Evolutionary conservation across 2,329 filamentous ascomycete genomes (phyloP).

Genomic region (Fusarium pseudograminearum): DNA sequence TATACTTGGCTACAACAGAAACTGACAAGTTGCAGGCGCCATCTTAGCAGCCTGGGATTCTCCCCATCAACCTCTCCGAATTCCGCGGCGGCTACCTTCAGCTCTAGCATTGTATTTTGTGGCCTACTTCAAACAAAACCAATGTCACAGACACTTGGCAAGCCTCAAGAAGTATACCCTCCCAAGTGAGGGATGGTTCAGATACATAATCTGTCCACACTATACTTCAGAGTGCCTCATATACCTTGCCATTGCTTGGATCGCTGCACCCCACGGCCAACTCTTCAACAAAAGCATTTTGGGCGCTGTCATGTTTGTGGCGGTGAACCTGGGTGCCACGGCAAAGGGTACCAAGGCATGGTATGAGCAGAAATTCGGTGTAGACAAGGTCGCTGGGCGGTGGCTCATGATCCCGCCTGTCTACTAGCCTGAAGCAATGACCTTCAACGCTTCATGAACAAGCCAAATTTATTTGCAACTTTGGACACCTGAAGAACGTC

Average conservation of each 20-base stretch:
- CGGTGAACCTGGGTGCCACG: slow-evolving; percentile 83
- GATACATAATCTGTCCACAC: slow-evolving; percentile 82
- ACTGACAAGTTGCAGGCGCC: slow-evolving; percentile 46
- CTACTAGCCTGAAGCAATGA: slow-evolving; percentile 57
- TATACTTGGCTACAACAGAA: background rate
- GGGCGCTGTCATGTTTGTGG: slow-evolving; percentile 78
- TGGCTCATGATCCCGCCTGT: slow-evolving; percentile 83
- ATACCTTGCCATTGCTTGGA: slow-evolving; percentile 81
- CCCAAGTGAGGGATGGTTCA: slow-evolving; percentile 79
- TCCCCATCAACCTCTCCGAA: slow-evolving; percentile 20
- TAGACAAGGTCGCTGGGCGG: slow-evolving; percentile 68
- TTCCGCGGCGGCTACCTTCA: slow-evolving; percentile 51
- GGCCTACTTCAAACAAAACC: slow-evolving; percentile 79
- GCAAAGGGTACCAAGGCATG: slow-evolving; percentile 82
- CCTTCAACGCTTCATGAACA: slow-evolving; percentile 56
- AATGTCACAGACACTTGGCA: slow-evolving; percentile 77
- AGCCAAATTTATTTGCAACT: slow-evolving; percentile 74
- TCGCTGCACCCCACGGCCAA: slow-evolving; percentile 76
- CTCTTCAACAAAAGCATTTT: slow-evolving; percentile 79
- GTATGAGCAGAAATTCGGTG: slow-evolving; percentile 82
- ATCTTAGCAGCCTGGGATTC: slow-evolving; percentile 53
- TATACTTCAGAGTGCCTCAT: slow-evolving; percentile 90
- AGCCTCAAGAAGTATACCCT: slow-evolving; percentile 85
- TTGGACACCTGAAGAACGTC: slow-evolving; percentile 88
- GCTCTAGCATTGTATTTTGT: slow-evolving; percentile 74